These are phyloP conservation scores for Eremochloa ophiuroides DNA, from an alignment of 176 grass and related monocot species.

Conservation along the genomic window DNA sequence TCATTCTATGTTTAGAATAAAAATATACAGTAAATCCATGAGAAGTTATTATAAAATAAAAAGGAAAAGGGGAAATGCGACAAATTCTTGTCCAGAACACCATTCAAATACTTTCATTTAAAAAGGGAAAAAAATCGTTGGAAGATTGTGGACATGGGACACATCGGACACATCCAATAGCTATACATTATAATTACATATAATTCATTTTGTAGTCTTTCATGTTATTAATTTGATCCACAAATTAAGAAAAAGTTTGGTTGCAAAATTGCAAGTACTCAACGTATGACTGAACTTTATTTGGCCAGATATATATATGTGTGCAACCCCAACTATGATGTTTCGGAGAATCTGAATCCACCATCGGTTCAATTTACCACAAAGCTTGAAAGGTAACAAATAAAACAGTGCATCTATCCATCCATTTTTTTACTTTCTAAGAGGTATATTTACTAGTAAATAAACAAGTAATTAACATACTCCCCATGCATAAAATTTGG, in stretches of 20 bases:
- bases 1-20: background rate
- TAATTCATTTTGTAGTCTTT: background rate
- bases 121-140: background rate
- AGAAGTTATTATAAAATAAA: background rate
- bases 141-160: background rate
- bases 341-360: background rate
- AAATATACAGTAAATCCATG: background rate
- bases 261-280: background rate
- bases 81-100: too few relatives aligned
- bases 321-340: background rate
- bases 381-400: background rate
- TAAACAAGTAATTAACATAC: background rate
- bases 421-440: background rate
- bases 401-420: background rate
- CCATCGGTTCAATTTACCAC: background rate
- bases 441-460: background rate
- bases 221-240: background rate
- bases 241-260: background rate
- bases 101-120: background rate
- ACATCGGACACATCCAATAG: background rate
- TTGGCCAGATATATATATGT: background rate
- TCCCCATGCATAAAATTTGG: background rate
- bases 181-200: background rate
- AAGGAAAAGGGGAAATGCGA: background rate
- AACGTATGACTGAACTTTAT: background rate